A percentile compares a stretch with the other conserved stretches of the same genome.
These are phyloP conservation scores for Leucocoprinus birnbaumii DNA, from an alignment of 768 basidiomycete genomes.

Conservation along the genomic window DNA sequence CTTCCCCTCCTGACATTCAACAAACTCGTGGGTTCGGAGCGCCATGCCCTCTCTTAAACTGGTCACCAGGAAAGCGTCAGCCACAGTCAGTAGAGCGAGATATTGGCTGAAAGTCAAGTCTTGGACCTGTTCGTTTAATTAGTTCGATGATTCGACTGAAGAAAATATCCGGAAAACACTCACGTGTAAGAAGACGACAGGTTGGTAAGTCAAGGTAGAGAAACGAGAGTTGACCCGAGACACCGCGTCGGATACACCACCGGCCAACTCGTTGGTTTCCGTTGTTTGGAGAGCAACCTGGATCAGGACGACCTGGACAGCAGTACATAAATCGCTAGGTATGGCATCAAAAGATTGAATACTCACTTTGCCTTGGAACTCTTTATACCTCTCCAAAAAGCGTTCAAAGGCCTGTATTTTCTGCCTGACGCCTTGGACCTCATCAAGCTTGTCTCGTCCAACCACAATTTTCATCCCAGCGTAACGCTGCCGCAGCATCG, in stretches of 20 bases:
- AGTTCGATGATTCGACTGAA: too few relatives aligned
- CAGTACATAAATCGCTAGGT: background rate
- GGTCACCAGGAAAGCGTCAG: constrained; percentile 83
- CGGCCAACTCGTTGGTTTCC: constrained; percentile 69
- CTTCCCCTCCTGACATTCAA: constrained; percentile 70
- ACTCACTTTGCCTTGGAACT: constrained; percentile 70
- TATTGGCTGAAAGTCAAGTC: constrained; percentile 87
- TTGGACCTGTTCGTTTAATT: constrained; percentile 49
- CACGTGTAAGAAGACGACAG: constrained; percentile 66
- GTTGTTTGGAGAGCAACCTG: constrained; percentile 87
- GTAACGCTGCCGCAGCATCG: constrained; percentile 76
- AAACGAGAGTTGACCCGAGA: constrained; percentile 81
- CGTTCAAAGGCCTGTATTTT: constrained; percentile 82
- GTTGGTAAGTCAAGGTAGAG: constrained; percentile 84
- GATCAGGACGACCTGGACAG: constrained; percentile 66
- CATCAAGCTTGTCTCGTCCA: constrained; percentile 86
- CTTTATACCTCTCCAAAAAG: constrained; percentile 77
- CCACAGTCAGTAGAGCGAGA: constrained; percentile 75
- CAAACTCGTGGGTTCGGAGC: constrained; percentile 76
- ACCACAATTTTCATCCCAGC: constrained; percentile 85
- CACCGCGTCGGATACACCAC: constrained; percentile 71
- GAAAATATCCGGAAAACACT: too few relatives aligned
- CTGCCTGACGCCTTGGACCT: constrained; percentile 81
- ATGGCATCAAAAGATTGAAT: background rate
- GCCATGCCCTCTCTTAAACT: constrained; percentile 90